Evolutionary conservation across 441 rosid genomes (phyloP).

Genomic region (Erysimum pusillum): DNA sequence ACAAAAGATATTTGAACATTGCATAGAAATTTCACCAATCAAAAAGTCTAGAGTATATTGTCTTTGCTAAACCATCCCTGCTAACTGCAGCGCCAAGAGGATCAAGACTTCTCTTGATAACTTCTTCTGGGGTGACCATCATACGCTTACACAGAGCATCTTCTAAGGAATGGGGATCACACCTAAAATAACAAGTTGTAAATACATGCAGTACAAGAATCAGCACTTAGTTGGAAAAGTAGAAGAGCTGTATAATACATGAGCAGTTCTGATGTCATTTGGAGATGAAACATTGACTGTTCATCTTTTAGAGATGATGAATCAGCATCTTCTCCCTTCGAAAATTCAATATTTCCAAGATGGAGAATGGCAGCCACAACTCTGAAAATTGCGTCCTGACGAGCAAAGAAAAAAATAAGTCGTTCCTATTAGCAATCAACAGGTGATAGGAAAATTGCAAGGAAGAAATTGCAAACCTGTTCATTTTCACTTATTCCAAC

Average conservation of each 20-base stretch:
- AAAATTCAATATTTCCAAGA: slow-evolving; percentile 86
- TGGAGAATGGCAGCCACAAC: slow-evolving; percentile 94
- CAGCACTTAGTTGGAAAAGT: slow-evolving; percentile 33
- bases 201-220: slow-evolving; percentile 29
- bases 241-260: slow-evolving; percentile 55
- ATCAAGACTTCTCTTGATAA: slow-evolving; percentile 86
- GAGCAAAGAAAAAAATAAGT: slow-evolving; percentile 34
- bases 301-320: slow-evolving; percentile 75
- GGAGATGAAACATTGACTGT: slow-evolving; percentile 75
- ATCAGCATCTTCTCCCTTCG: slow-evolving; percentile 73
- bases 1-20: slow-evolving; percentile 27
- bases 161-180: slow-evolving; percentile 73
- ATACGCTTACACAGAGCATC: slow-evolving; percentile 82
- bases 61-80: slow-evolving; percentile 95
- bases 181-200: slow-evolving; percentile 59
- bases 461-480: slow-evolving; percentile 63
- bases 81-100: slow-evolving; percentile 76
- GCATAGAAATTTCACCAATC: slow-evolving; percentile 66
- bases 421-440: slow-evolving; percentile 24
- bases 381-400: slow-evolving; percentile 86
- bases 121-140: slow-evolving; percentile 91
- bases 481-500: slow-evolving; percentile 82
- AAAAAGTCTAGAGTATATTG: slow-evolving; percentile 86
- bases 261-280: slow-evolving; percentile 83
- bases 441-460: slow-evolving; percentile 30